phyloP scores from a whole-genome alignment of 192 early-diverging fungal genomes.

The Coemansia sp. region DNA sequence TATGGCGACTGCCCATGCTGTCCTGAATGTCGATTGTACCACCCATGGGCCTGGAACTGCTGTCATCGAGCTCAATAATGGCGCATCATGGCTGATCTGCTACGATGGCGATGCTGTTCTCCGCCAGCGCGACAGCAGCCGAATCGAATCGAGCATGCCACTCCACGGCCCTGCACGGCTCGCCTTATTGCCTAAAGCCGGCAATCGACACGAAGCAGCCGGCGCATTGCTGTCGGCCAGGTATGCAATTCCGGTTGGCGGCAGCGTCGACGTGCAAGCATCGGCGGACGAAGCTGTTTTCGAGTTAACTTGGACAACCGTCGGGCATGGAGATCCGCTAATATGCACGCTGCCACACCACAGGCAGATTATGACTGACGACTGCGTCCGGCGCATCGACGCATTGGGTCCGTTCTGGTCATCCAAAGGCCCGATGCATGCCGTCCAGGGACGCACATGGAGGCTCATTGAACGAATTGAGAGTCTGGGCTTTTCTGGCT shows the following conservation, averaged over 20 bases:
- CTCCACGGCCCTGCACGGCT: slow-evolving; percentile 44
- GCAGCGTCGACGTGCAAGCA: slow-evolving; percentile 17
- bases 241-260: slow-evolving; percentile 35
- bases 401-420: slow-evolving; percentile 33
- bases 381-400: slow-evolving; percentile 7
- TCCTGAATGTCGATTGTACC: slow-evolving; percentile 18
- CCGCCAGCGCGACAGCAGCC: slow-evolving; percentile 20
- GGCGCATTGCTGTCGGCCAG: slow-evolving; percentile 25
- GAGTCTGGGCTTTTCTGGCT: slow-evolving; percentile 44
- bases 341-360: slow-evolving; percentile 55
- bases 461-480: slow-evolving; percentile 37
- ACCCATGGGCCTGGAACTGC: slow-evolving; percentile 16
- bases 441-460: slow-evolving; percentile 38
- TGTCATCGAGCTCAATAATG: slow-evolving; percentile 43
- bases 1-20: slow-evolving; percentile 39
- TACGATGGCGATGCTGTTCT: slow-evolving; percentile 14
- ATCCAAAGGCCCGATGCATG: slow-evolving; percentile 52
- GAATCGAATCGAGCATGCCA: slow-evolving; percentile 5
- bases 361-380: slow-evolving; percentile 14
- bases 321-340: slow-evolving; percentile 13
- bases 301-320: slow-evolving; percentile 18
- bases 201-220: neutral
- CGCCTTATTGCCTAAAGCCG: slow-evolving; percentile 24
- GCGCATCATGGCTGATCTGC: slow-evolving; percentile 41
- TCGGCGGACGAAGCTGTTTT: slow-evolving; percentile 16